Evolutionary conservation across 106 monocot genomes (phyloP).

Genomic region (Dendrobium catenatum): DNA sequence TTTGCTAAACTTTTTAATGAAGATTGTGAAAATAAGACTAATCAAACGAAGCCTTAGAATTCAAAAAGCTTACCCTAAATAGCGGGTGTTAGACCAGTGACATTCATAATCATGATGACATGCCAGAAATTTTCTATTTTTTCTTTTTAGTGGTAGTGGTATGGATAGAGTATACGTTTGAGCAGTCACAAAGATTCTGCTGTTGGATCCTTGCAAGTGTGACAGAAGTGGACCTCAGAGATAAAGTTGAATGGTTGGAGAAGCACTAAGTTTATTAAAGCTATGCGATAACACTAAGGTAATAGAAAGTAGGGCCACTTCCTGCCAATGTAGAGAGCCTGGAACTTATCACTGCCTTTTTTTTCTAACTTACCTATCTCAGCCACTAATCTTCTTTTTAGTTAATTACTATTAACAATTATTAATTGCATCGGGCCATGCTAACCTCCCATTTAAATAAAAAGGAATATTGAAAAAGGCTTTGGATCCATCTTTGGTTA

Average conservation of each 20-base stretch:
- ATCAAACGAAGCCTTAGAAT: too few species aligned
- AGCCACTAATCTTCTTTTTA: neutral
- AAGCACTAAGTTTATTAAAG: conserved; percentile 1
- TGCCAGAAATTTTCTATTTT: neutral
- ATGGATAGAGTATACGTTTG: too few species aligned
- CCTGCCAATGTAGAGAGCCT: neutral
- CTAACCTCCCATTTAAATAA: neutral
- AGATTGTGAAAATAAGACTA: too few species aligned
- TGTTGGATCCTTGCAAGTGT: neutral
- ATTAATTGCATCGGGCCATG: neutral
- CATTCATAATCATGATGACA: too few species aligned
- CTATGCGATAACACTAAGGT: neutral
- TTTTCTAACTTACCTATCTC: neutral
- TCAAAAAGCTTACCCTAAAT: neutral
- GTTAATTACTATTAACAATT: conserved; percentile 1
- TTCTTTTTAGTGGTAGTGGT: neutral
- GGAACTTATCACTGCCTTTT: conserved; percentile 2
- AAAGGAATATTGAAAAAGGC: neutral
- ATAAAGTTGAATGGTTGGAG: neutral
- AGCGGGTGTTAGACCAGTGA: too few species aligned
- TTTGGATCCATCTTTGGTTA: neutral
- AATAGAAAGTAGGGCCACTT: neutral
- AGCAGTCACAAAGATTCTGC: too few species aligned
- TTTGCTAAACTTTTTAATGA: too few species aligned
- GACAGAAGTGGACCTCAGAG: neutral